phyloP scores from a whole-genome alignment of 768 basidiomycete genomes.

The Tricholoma bakamatsutake region DNA sequence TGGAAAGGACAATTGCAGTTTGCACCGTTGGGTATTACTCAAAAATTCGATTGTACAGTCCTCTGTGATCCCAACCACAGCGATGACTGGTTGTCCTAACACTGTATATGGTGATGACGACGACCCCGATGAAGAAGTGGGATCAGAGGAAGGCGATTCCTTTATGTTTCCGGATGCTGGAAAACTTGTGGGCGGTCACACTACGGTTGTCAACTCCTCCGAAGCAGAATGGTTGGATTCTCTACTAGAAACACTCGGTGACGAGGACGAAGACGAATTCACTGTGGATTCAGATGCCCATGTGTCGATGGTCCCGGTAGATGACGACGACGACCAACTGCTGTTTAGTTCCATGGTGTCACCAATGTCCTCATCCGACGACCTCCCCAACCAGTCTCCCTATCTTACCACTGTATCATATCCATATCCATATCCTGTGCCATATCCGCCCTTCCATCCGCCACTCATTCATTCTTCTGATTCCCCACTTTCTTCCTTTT shows the following conservation, averaged over 20 bases:
- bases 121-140: slow-evolving; percentile 38
- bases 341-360: slow-evolving; percentile 58
- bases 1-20: slow-evolving; percentile 61
- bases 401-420: slow-evolving; percentile 40
- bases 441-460: slow-evolving; percentile 57
- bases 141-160: slow-evolving; percentile 52
- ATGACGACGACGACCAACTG: slow-evolving; percentile 63
- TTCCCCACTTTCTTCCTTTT: slow-evolving; percentile 41
- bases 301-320: slow-evolving; percentile 41
- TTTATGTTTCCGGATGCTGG: slow-evolving; percentile 82
- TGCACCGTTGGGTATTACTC: slow-evolving; percentile 84
- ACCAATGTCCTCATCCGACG: slow-evolving; percentile 75
- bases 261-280: slow-evolving; percentile 62
- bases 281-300: slow-evolving; percentile 37
- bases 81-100: slow-evolving; percentile 22
- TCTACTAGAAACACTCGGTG: slow-evolving; percentile 65
- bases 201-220: slow-evolving; percentile 38
- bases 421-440: slow-evolving; percentile 61
- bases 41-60: slow-evolving; percentile 75
- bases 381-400: slow-evolving; percentile 50
- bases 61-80: slow-evolving; percentile 30
- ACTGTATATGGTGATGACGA: slow-evolving; percentile 33
- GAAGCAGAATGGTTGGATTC: slow-evolving; percentile 84
- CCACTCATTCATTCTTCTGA: slow-evolving; percentile 50
- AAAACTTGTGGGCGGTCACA: slow-evolving; percentile 38